Evolutionary conservation across 192 early-diverging fungal species (phyloP).

Genomic region (Gaertneriomyces sp.): DNA sequence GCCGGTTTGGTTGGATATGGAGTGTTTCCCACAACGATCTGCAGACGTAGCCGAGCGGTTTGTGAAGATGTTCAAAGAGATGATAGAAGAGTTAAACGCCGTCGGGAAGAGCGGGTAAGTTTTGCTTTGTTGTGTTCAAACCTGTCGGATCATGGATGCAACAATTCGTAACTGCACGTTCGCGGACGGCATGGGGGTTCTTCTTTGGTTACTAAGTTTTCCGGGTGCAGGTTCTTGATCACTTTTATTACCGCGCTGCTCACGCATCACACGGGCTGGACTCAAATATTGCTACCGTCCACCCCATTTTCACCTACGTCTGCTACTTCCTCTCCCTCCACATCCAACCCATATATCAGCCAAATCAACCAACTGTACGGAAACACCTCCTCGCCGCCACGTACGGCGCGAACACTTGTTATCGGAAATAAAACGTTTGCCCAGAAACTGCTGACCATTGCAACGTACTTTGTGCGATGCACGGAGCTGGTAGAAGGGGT

Average conservation of each 20-base stretch:
- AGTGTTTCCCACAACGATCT: slow-evolving; percentile 20
- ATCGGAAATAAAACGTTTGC: slow-evolving; percentile 4
- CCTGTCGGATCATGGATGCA: background rate
- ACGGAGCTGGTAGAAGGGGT: slow-evolving; percentile 26
- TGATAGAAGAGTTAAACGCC: background rate
- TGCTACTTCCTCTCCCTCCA: background rate
- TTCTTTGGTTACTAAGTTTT: slow-evolving; percentile 18
- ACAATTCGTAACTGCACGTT: slow-evolving; percentile 21
- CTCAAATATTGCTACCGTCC: background rate
- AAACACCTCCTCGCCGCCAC: slow-evolving; percentile 11
- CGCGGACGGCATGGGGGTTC: slow-evolving; percentile 14
- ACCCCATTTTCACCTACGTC: background rate
- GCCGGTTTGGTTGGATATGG: slow-evolving; percentile 32
- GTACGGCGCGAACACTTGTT: slow-evolving; percentile 16
- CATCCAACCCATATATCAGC: slow-evolving; percentile 27
- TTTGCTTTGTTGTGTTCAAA: background rate
- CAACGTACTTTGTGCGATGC: slow-evolving; percentile 36
- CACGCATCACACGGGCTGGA: background rate
- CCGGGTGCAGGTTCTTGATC: slow-evolving; percentile 28
- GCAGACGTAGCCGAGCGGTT: slow-evolving; percentile 6
- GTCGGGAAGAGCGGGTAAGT: slow-evolving; percentile 12
- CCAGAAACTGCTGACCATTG: slow-evolving; percentile 13
- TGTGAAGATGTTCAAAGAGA: slow-evolving; percentile 2
- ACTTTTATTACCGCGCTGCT: slow-evolving; percentile 4
- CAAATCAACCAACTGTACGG: slow-evolving; percentile 33